Base-by-base conservation (phyloP, 2,329 filamentous ascomycete genomes). In the Zasmidium cellare region DNA sequence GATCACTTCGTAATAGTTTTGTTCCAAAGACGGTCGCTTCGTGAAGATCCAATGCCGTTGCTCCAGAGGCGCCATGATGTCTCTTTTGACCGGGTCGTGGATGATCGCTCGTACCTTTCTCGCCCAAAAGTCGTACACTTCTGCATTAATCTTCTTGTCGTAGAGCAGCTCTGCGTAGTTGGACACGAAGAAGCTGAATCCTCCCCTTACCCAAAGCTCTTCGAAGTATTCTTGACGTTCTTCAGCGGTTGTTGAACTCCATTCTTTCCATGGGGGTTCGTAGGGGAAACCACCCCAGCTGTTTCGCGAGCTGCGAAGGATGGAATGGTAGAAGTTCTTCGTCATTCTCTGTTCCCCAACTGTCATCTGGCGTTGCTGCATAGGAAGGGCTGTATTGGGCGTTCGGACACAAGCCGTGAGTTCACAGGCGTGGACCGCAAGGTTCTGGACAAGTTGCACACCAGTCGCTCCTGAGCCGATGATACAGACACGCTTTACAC, bases 391-490 rank as follows among this genome's bases (percentile, higher is more conserved):
- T 11, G 87, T 74, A 60, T 88, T 89, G 0, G 87, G 86, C 0
- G 85, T 88, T 3, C 68, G 65, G 46, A 60, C 56, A 57, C 62
- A 69, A 0, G 83, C 70, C 14, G 85, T 69, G n/a, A 85, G 73
- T 60, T 80, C 83, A 65, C 78, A 82, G 25, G 79, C 76, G 57
- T 74, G 79, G 3, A 79, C 78, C 1, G 80, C 82, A 67, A 81
- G 82, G 52, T 83, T 84, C 62, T 89, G 86, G 0, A 80, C 78
- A 24, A 87, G 80, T 65, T 89, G 86, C 2, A 88, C 81, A 1
- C 85, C 86, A 0, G 84, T 84, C 0, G 85, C 82, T 1, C 86
- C 86, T 0, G 84, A 87, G 12, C 86, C 86, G 35, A 89, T 82
- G 53, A 88, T 79, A 12, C 81, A 86, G 51, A 84, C 80, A 11